phyloP scores from a whole-genome alignment of 768 basidiomycete species.

The Tulasnella sp. region DNA sequence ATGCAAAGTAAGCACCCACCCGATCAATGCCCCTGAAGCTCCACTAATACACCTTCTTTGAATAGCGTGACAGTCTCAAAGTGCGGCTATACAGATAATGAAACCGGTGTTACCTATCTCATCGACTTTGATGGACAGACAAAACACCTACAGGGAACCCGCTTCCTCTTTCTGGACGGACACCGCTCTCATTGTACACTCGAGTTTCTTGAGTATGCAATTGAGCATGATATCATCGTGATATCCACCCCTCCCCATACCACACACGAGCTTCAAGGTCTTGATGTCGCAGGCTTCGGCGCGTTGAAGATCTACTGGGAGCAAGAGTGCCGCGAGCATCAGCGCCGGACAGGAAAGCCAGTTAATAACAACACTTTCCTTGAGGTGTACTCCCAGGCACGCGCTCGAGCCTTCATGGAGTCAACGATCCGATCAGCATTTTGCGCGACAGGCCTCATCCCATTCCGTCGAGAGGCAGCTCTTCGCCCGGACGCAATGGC shows the following conservation, averaged over 20 bases:
- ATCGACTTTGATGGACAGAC: conserved; percentile 29
- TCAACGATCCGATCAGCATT: conserved; percentile 31
- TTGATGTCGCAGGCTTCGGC: conserved; percentile 11
- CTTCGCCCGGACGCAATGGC: conserved; percentile 24
- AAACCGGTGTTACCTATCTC: conserved; percentile 29
- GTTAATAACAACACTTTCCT: conserved; percentile 32
- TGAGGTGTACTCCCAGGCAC: conserved; percentile 26
- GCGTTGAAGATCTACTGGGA: conserved; percentile 25
- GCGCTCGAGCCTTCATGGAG: conserved; percentile 21
- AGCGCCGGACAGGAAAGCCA: conserved; percentile 18
- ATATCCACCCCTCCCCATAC: conserved; percentile 37
- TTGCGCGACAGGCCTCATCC: conserved; percentile 30
- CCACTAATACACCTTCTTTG: not conserved
- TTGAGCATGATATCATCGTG: conserved; percentile 28
- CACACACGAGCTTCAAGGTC: conserved; percentile 25
- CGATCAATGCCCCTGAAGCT: no score
- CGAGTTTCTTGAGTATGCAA: conserved; percentile 31
- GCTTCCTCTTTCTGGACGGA: conserved; percentile 35
- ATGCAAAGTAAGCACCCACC: not conserved
- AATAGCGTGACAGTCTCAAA: conserved; percentile 25
- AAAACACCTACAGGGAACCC: conserved; percentile 23
- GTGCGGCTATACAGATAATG: conserved; percentile 31
- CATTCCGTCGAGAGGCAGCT: conserved; percentile 26
- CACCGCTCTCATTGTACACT: conserved; percentile 34
- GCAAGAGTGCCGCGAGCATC: conserved; percentile 22